Evolutionary conservation across 208 protist species (phyloP).

Genomic region (Wallacemonas sp.): DNA sequence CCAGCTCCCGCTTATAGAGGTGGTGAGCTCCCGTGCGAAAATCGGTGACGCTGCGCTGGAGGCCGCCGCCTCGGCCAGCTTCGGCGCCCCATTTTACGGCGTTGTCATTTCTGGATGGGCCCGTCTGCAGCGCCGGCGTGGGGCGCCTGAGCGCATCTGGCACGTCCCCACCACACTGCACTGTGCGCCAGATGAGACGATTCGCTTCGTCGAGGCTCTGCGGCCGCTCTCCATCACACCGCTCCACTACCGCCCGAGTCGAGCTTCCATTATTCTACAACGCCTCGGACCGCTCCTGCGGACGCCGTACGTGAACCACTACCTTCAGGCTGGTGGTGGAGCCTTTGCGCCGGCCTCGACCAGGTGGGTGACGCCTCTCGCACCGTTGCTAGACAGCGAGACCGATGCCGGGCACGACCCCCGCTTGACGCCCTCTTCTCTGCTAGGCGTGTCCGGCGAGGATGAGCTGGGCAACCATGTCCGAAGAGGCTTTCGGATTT

Average conservation of each 20-base stretch:
- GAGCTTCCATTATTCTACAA: slow-evolving; percentile 40
- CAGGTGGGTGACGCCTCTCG: neutral
- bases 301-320: slow-evolving; percentile 39
- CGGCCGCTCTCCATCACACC: slow-evolving; percentile 60
- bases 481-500: slow-evolving; percentile 7
- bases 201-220: slow-evolving; percentile 66
- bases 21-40: slow-evolving; percentile 39
- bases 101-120: slow-evolving; percentile 82
- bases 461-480: neutral
- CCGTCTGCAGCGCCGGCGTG: slow-evolving; percentile 25
- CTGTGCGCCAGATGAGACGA: slow-evolving; percentile 67
- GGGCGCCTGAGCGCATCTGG: slow-evolving; percentile 33
- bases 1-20: slow-evolving; percentile 53
- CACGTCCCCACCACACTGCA: slow-evolving; percentile 72
- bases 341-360: neutral
- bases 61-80: slow-evolving; percentile 16
- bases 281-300: slow-evolving; percentile 61
- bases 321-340: slow-evolving; percentile 9
- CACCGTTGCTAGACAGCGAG: neutral
- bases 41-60: slow-evolving; percentile 38
- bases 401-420: neutral
- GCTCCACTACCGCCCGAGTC: slow-evolving; percentile 60
- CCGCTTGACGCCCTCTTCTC: neutral
- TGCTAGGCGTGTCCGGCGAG: neutral
- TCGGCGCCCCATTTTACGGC: slow-evolving; percentile 55